phyloP scores from a whole-genome alignment of 164 flowering plant genomes.

The Umbellularia californica region DNA sequence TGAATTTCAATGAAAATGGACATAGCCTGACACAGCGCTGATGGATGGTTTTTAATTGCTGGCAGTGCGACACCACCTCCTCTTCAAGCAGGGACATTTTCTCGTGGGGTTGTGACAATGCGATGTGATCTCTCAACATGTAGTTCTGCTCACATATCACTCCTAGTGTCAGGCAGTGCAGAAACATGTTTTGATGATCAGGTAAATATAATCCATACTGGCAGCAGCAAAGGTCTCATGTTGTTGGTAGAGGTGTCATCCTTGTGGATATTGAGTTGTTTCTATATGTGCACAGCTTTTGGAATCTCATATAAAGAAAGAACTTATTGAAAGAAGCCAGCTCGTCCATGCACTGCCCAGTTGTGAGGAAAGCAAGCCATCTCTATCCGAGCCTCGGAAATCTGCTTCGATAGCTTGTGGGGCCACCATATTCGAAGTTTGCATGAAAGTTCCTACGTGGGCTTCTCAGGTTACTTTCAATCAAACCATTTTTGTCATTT shows the following conservation, averaged over 20 bases:
- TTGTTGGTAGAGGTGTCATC: too few relatives aligned
- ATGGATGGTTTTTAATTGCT: constrained; percentile 15
- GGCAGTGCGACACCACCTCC: constrained; percentile 96
- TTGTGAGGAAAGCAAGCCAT: constrained; percentile 42
- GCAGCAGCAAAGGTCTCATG: too few relatives aligned
- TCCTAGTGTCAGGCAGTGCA: constrained; percentile 87
- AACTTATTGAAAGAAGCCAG: constrained; percentile 68
- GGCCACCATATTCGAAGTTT: constrained; percentile 80
- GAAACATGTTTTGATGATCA: constrained; percentile 91
- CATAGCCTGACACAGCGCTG: not conserved
- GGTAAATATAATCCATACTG: constrained; percentile 27
- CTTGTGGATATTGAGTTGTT: not conserved
- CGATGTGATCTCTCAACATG: constrained; percentile 93
- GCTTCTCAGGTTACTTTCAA: constrained; percentile 67
- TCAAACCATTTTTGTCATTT: not conserved
- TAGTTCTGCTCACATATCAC: constrained; percentile 81
- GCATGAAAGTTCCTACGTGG: constrained; percentile 85
- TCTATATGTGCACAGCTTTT: constrained; percentile 39
- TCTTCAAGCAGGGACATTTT: constrained; percentile 88
- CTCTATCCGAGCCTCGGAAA: constrained; percentile 59
- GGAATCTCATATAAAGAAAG: constrained; percentile 86
- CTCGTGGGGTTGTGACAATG: constrained; percentile 99
- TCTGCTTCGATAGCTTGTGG: constrained; percentile 88
- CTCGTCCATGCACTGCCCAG: constrained; percentile 55
- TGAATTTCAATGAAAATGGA: not conserved